Evolutionary conservation across 225 moss, liverwort and hornwort genomes (phyloP), one percentile per base, ranked within the genome.

Genomic region (Ulota crispa): DNA sequence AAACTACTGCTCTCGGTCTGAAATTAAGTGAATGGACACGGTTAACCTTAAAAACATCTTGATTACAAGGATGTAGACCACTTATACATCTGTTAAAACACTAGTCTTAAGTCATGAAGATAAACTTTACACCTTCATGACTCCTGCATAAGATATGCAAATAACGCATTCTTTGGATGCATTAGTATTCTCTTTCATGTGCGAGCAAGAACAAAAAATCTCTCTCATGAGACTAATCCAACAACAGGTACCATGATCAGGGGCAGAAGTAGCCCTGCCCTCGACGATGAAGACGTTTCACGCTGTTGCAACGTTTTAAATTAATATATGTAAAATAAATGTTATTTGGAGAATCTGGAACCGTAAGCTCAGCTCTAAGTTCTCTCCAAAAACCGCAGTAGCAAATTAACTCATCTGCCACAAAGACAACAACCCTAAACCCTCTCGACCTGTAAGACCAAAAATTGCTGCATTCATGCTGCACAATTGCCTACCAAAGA

Each of bases 401-500:
- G 50, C 41, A 64, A 43, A 70, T 34, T 34, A 70, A 47, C 43
- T 63, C 55, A 66, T 20, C 65, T 36, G 42, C 70, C 42, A 67
- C 75, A 16, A 63, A 69, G 14, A 23, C n/a, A 52, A 14, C 47
- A 67, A 21, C 30, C 47, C 32, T 69, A 64, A 63, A 75, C 64
- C 68, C 74, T 55, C 34, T 63, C 54, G 62, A 27, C 36, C 59
- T 56, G 26, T 62, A 72, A 65, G 42, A 43, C 39, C n/a, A 11
- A 45, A 39, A 39, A 24, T 23, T 2, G 6, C 5, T 15, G 27
- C 61, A 47, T 9, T 55, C 6, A 18, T n/a, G 34, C 45, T 14
- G 42, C 55, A 63, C 26, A 20, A 70, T 63, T 82, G 42, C 69
- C 21, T 20, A 74, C 86, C 64, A 28, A 32, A 20, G 43, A 27